Evolutionary conservation across 164 flowering plant genomes (phyloP), one percentile per base, ranked within the genome.

Genomic region (Liriodendron chinense): DNA sequence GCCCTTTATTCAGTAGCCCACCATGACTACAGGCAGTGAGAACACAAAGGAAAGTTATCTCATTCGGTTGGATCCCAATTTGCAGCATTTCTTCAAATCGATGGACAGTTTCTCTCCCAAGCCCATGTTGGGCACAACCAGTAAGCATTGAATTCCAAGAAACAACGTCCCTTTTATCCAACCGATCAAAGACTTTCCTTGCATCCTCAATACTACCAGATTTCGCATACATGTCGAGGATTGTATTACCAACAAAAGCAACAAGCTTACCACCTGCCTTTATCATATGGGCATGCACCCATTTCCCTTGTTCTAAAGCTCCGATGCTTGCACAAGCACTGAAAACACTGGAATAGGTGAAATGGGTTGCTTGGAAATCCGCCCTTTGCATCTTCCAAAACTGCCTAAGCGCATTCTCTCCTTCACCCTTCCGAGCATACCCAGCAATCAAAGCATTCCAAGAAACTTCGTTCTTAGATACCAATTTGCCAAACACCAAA

Each of bases 401-500:
- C 34, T 86, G 34, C 21, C 10, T 21, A 70, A 92, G 68, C 21
- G 89, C 90, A 26, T 76, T 53, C 62, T 85, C 91, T 56, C 83
- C 91, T 47, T 86, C 85, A 61, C 82, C 82, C 78, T 84, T 87
- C 83, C 90, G 85, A 5, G 92, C 94, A 85, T 87, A 77, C 49
- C 88, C 90, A 22, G 94, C 91, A 80, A 92, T 90, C 78, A 92
- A 75, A 76, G 94, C 92, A 84, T 90, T 92, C 93, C 93, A 92
- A 64, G 90, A 86, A 13, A 90, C 96, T 75, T 87, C 93, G 75
- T 89, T 92, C 78, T 82, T 89, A 4, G 72, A 75, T 26, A 34
- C 74, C 77, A 90, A 69, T 67, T 75, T 81, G 72, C 82, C 81
- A 80, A 92, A 92, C 2, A 84, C 75, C 14, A 69, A 57, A 68